phyloP scores from a whole-genome alignment of 164 flowering plant genomes.

The Sextonia rubra region DNA sequence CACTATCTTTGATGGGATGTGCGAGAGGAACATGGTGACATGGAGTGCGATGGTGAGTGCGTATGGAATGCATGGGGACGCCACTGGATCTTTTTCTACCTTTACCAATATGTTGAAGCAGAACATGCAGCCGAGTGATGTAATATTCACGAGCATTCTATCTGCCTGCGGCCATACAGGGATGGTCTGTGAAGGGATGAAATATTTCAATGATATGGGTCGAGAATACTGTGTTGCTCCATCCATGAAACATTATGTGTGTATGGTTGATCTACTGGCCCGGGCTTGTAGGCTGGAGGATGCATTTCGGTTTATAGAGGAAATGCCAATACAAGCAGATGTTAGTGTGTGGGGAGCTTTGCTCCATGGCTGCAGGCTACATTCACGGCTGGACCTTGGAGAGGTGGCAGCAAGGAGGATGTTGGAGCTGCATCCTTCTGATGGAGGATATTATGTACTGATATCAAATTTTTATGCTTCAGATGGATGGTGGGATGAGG shows the following conservation, averaged over 20 bases:
- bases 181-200: conserved; percentile 61
- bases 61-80: conserved; percentile 67
- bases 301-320: conserved; percentile 53
- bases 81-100: conserved; percentile 37
- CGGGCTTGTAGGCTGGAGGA: conserved; percentile 69
- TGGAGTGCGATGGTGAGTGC: conserved; percentile 77
- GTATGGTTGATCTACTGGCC: conserved; percentile 69
- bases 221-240: conserved; percentile 43
- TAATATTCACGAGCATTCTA: conserved; percentile 49
- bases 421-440: conserved; percentile 51
- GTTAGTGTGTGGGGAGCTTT: conserved; percentile 53
- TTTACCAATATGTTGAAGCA: conserved; percentile 53
- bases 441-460: conserved; percentile 55
- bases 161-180: conserved; percentile 78
- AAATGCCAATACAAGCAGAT: conserved; percentile 55
- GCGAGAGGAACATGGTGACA: conserved; percentile 42
- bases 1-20: conserved; percentile 51
- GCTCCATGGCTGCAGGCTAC: conserved; percentile 66
- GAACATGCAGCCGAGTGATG: conserved; percentile 51
- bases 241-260: conserved; percentile 64
- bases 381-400: conserved; percentile 61
- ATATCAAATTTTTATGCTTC: conserved; percentile 54
- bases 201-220: conserved; percentile 46
- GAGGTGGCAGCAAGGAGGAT: conserved; percentile 49
- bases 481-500: conserved; percentile 54